phyloP scores from a whole-genome alignment of 2,329 filamentous ascomycete species.

The Stagonosporopsis chrysanthemi region DNA sequence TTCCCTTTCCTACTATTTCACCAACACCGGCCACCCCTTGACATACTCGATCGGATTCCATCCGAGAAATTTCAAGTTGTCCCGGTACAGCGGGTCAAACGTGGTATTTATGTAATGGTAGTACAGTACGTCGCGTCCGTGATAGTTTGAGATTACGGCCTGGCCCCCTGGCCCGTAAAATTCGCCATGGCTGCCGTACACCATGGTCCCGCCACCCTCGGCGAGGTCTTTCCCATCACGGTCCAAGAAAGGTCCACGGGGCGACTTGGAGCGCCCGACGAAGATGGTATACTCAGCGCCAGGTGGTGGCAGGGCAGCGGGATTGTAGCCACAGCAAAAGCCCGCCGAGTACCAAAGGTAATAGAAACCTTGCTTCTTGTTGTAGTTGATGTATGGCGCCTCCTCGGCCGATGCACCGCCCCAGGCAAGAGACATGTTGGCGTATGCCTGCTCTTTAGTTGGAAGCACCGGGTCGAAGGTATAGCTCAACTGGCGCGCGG shows the following conservation, averaged over 20 bases:
- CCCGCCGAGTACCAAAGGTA: slow-evolving; percentile 68
- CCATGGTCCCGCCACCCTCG: slow-evolving; percentile 62
- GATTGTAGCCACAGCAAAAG: slow-evolving; percentile 63
- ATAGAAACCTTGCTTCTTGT: slow-evolving; percentile 47
- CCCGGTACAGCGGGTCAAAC: neutral
- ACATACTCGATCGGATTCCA: slow-evolving; percentile 3
- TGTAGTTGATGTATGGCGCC: neutral
- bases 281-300: slow-evolving; percentile 69
- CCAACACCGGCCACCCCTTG: neutral
- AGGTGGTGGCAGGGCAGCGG: slow-evolving; percentile 51
- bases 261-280: slow-evolving; percentile 62
- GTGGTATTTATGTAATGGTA: slow-evolving; percentile 27
- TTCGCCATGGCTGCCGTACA: slow-evolving; percentile 62
- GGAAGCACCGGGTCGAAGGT: neutral
- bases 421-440: neutral
- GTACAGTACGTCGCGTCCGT: slow-evolving; percentile 23
- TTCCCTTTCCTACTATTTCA: neutral
- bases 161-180: slow-evolving; percentile 14
- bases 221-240: slow-evolving; percentile 50
- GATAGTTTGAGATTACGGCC: slow-evolving; percentile 22
- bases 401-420: neutral
- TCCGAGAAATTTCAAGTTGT: neutral
- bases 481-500: slow-evolving; percentile 1
- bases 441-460: neutral
- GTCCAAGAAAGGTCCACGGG: slow-evolving; percentile 59